Evolutionary conservation across 106 monocot species (phyloP).

Genomic region (Vanilla planifolia): DNA sequence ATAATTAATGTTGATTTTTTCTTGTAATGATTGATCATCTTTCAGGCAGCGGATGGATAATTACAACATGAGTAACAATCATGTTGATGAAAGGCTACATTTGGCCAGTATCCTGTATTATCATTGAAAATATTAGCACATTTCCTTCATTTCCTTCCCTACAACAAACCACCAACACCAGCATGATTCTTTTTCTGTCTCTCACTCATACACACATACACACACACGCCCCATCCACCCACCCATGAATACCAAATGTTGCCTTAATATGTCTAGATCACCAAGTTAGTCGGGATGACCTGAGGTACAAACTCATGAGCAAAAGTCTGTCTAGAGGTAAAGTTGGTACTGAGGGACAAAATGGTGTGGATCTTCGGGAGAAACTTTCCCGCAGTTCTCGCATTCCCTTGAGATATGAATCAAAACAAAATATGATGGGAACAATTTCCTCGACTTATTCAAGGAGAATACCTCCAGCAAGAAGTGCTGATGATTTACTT

Average conservation of each 20-base stretch:
- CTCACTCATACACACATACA: too few species aligned
- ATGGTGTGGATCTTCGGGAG: constrained; percentile 56
- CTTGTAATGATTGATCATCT: not conserved
- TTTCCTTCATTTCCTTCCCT: not conserved
- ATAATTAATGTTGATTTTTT: not conserved
- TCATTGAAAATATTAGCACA: not conserved
- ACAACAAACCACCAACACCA: too few species aligned
- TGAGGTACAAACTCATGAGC: constrained; percentile 72
- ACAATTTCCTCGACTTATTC: constrained; percentile 16
- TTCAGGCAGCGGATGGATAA: constrained; percentile 47
- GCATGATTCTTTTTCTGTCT: too few species aligned
- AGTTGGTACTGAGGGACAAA: constrained; percentile 9
- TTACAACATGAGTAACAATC: constrained; percentile 22
- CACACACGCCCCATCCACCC: not conserved
- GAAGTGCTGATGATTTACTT: constrained; percentile 70
- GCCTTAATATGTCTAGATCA: constrained; percentile 38
- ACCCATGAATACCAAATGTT: constrained; percentile 2
- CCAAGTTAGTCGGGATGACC: constrained; percentile 54
- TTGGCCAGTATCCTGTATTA: constrained; percentile 37
- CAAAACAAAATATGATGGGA: constrained; percentile 13
- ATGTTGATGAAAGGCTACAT: constrained; percentile 21
- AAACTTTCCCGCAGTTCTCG: constrained; percentile 50
- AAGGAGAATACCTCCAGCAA: constrained; percentile 49
- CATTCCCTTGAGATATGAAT: constrained; percentile 16
- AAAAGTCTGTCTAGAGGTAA: constrained; percentile 39